These are phyloP conservation scores for Boletus rubroflammeus DNA, from an alignment of 768 basidiomycete genomes.

Conservation along the genomic window DNA sequence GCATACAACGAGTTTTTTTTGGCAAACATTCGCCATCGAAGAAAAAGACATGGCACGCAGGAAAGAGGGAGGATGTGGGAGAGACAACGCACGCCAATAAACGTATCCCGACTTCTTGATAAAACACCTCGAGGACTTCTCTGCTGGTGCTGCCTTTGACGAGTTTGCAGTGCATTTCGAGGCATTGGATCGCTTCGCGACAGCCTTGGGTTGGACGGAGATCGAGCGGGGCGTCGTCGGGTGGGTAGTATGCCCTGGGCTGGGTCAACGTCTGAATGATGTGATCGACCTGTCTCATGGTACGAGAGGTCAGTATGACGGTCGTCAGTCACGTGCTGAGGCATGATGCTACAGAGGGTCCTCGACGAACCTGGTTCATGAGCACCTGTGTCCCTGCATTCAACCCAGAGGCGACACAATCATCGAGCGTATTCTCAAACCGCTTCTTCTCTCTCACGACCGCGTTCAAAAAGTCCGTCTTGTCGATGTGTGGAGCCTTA, in stretches of 20 bases:
- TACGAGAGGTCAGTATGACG: neutral
- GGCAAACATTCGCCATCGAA: no score
- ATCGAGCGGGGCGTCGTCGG: constrained; percentile 74
- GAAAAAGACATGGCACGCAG: neutral
- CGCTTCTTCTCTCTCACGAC: constrained; percentile 96
- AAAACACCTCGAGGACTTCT: constrained; percentile 96
- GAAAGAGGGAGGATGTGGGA: neutral
- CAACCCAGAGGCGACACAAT: constrained; percentile 87
- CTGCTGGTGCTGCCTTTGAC: constrained; percentile 91
- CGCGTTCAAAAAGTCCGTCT: constrained; percentile 87
- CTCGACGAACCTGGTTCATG: constrained; percentile 78
- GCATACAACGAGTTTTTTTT: no score
- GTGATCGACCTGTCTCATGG: constrained; percentile 72
- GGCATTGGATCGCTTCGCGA: constrained; percentile 81
- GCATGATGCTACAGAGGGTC: neutral
- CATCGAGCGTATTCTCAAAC: constrained; percentile 90
- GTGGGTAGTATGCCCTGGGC: constrained; percentile 87
- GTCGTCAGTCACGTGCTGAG: neutral
- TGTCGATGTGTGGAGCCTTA: constrained; percentile 84
- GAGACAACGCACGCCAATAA: constrained; percentile 63
- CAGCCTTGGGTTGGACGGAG: constrained; percentile 86
- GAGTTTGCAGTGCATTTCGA: constrained; percentile 88
- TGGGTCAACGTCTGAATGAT: constrained; percentile 80
- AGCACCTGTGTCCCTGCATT: constrained; percentile 95
- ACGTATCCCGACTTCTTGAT: constrained; percentile 94